Evolutionary conservation across 1,284 basidiomycete species (phyloP).

Genomic region (Stereum hirsutum): DNA sequence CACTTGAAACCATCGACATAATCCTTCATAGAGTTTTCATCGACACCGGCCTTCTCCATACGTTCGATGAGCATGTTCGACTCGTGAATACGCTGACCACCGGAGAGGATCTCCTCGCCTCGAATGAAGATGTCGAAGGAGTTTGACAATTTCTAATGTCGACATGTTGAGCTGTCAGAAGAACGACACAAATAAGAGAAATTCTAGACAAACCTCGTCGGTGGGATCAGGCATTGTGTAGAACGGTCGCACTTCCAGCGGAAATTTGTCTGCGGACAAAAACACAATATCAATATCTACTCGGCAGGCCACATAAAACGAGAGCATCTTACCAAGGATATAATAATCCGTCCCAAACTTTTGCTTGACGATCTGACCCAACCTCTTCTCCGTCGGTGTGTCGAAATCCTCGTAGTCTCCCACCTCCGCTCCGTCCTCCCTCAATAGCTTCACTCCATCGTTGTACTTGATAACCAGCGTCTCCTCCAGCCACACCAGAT

Average conservation of each 20-base stretch:
- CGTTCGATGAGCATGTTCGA: conserved; percentile 73
- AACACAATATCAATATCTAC: no score
- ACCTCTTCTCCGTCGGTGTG: conserved; percentile 88
- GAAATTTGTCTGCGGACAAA: conserved; percentile 99
- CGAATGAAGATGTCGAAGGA: conserved; percentile 99
- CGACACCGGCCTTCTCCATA: conserved; percentile 78
- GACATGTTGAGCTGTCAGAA: conserved; percentile 3
- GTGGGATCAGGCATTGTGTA: conserved; percentile 96
- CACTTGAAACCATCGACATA: conserved; percentile 94
- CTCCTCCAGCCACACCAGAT: conserved; percentile 83
- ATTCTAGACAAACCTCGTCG: conserved; percentile 62
- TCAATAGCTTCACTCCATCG: conserved; percentile 83
- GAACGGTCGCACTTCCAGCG: conserved; percentile 88
- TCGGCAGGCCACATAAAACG: no score
- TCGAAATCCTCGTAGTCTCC: conserved; percentile 81
- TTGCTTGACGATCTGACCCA: conserved; percentile 82
- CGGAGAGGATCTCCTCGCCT: conserved; percentile 96
- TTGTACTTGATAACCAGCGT: conserved; percentile 79
- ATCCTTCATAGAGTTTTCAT: conserved; percentile 80
- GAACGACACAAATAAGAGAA: conserved; percentile 6
- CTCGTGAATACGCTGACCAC: conserved; percentile 96
- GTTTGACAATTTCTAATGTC: conserved; percentile 75
- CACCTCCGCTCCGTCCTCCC: conserved; percentile 71
- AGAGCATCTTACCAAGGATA: no score
- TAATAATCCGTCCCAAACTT: conserved; percentile 97